Evolutionary conservation across 179 eudicot species (phyloP), one percentile per base, ranked within the genome.

Genomic region (Vitellaria paradoxa): DNA sequence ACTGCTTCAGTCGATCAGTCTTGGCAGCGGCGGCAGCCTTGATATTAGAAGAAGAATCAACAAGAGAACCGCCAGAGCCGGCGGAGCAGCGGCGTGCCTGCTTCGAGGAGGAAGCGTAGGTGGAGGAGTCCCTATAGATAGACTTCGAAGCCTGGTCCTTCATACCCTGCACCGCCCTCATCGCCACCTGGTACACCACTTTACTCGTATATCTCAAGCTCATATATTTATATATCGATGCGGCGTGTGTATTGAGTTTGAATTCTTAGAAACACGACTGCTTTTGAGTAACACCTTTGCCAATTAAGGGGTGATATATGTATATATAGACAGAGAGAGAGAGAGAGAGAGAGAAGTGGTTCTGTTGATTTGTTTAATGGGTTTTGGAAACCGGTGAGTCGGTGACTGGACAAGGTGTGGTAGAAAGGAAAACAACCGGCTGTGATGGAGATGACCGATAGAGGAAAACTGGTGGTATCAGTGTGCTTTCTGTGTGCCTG

Each of bases 191-290:
- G 74, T 55, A 62, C 56, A 70, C 23, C 77, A 81, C 30, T 66
- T 81, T 65, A 70, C 72, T 77, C 57, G 74, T 42, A 61, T 68
- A 81, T 46, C 84, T 81, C 80, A 77, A 77, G 63, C 84, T 66
- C 80, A 81, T 71, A 5, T 26, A 64, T 7, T 5, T 59, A 76
- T 21, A 13, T 68, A 8, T 24, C 40, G 15, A 7, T 26, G 10
- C 12, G 37, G 37, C 37, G 37, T 30, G 2, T 30, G 37, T 30
- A 30, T 30, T 30, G 2, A 30, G 37, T 30, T 30, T 2, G 37
- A 30, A 30, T 30, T 30, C 37, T 30, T 30, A 2, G 37, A 30
- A 30, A 30, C 37, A 30, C 37, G 2, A 30, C 1, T 30, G 37
- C 37, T 30, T 30, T 30, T 30, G 37, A 30, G 37, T 30, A 30